These are phyloP conservation scores for Papiliotrema terrestris DNA, from an alignment of 1,284 basidiomycete species.

Conservation along the genomic window DNA sequence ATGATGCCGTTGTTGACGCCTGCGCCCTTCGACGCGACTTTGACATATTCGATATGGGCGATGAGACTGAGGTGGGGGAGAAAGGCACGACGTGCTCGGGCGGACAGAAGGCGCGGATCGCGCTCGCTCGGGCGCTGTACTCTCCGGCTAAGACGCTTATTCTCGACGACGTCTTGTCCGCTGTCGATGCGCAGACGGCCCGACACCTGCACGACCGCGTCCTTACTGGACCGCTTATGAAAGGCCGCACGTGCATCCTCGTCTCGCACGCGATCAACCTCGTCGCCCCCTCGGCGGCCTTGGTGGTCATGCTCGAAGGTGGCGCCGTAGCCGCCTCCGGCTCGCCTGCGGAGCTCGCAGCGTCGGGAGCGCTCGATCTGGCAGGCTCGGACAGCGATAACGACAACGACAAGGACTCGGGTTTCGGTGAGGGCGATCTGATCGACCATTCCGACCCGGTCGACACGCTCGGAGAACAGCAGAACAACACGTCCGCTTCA, in stretches of 20 bases:
- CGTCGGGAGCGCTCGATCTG: slow-evolving; percentile 24
- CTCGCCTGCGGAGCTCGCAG: slow-evolving; percentile 32
- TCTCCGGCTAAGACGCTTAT: slow-evolving; percentile 43
- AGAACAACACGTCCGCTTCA: slow-evolving; percentile 1
- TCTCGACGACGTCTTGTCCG: slow-evolving; percentile 46
- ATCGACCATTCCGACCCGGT: slow-evolving; percentile 8
- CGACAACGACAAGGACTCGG: slow-evolving; percentile 2
- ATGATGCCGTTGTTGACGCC: slow-evolving; percentile 51
- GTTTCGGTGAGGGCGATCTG: neutral
- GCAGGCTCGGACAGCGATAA: slow-evolving; percentile 9
- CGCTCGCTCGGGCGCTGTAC: slow-evolving; percentile 47
- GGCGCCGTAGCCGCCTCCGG: slow-evolving; percentile 39
- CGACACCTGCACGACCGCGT: slow-evolving; percentile 40
- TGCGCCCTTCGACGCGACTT: slow-evolving; percentile 56
- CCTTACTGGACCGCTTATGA: slow-evolving; percentile 45
- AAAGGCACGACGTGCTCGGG: slow-evolving; percentile 54
- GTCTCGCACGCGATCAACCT: slow-evolving; percentile 56
- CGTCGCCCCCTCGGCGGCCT: slow-evolving; percentile 51
- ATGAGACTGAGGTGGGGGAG: slow-evolving; percentile 58
- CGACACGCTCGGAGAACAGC: slow-evolving; percentile 7
- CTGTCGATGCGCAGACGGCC: slow-evolving; percentile 53
- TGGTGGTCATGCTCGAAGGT: slow-evolving; percentile 43
- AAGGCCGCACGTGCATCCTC: slow-evolving; percentile 51
- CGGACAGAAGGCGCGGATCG: slow-evolving; percentile 47
- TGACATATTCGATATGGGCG: slow-evolving; percentile 54